phyloP scores from a whole-genome alignment of 306 rosid genomes.

The Castanopsis chinensis region DNA sequence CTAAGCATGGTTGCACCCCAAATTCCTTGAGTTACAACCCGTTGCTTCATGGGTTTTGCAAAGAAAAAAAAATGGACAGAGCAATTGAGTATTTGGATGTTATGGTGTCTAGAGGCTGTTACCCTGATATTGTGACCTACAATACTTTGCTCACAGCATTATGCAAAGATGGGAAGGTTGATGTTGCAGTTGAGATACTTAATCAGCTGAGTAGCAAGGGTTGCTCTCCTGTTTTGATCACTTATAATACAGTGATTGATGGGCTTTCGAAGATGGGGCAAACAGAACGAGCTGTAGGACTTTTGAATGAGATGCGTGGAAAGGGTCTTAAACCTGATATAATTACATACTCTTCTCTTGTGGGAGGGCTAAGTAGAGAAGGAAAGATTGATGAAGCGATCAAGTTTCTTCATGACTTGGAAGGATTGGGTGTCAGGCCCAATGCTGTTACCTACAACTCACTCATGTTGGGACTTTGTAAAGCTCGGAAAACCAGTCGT shows the following conservation, averaged over 20 bases:
- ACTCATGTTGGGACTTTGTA: conserved; percentile 83
- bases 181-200: conserved; percentile 78
- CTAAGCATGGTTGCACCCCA: conserved; percentile 77
- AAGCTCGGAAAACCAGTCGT: conserved; percentile 59
- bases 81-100: conserved; percentile 77
- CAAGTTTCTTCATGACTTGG: conserved; percentile 58
- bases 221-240: conserved; percentile 83
- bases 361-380: conserved; percentile 80
- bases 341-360: conserved; percentile 77
- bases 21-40: conserved; percentile 96
- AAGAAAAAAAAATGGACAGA: conserved; percentile 84
- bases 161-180: conserved; percentile 95
- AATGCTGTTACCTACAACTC: conserved; percentile 68
- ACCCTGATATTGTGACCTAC: conserved; percentile 92
- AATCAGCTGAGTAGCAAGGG: conserved; percentile 79
- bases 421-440: conserved; percentile 55
- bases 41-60: conserved; percentile 89
- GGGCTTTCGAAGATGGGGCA: conserved; percentile 84
- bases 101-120: conserved; percentile 92
- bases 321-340: conserved; percentile 81
- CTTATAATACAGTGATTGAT: conserved; percentile 84
- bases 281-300: conserved; percentile 62
- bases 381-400: conserved; percentile 70
- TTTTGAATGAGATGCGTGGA: conserved; percentile 72
- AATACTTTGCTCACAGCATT: conserved; percentile 86